Conservation (phyloP, 2,329 filamentous ascomycete genomes). For the Aspergillus floridensis region DNA sequence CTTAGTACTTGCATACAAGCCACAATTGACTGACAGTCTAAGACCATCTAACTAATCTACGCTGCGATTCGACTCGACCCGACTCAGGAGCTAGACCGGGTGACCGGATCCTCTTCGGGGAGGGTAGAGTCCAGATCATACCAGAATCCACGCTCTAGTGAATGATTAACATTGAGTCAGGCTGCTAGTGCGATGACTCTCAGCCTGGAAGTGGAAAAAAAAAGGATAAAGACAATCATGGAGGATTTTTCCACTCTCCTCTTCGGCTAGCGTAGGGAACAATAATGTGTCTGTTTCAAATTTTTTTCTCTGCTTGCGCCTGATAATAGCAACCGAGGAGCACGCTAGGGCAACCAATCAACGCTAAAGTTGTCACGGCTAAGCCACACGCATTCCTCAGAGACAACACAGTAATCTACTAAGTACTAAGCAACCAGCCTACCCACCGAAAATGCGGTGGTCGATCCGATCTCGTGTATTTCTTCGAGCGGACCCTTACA, state of each 20-base stretch:
- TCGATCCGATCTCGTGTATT: constrained; percentile 16
- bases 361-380: constrained; percentile 7
- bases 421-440: too few species aligned
- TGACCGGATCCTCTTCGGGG: background rate
- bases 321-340: background rate
- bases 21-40: background rate
- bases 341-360: background rate
- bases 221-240: background rate
- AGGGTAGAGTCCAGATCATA: background rate
- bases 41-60: too few species aligned
- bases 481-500: constrained; percentile 17
- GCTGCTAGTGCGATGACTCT: background rate
- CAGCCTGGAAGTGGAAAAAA: too few species aligned
- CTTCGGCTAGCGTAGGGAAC: background rate
- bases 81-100: background rate
- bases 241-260: background rate
- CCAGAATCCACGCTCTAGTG: background rate
- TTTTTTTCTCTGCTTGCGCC: background rate
- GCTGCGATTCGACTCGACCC: too few species aligned
- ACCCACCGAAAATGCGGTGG: background rate
- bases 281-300: background rate
- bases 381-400: constrained; percentile 8
- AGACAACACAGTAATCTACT: background rate
- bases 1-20: background rate
- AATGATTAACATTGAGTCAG: background rate